Conservation (phyloP, 179 eudicot species). For the Beta corolliflora region DNA sequence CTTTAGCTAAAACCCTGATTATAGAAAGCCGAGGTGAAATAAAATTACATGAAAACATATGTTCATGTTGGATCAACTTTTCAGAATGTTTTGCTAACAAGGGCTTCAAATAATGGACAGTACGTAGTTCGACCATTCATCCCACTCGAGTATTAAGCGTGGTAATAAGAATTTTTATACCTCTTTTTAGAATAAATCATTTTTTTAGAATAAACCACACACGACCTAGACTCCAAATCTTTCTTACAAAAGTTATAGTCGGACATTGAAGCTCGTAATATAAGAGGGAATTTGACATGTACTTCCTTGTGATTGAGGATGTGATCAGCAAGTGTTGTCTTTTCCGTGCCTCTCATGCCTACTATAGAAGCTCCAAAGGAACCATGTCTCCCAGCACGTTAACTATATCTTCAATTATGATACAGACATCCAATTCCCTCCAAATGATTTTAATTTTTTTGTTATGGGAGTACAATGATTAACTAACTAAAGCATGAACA, state of each 20-base stretch:
- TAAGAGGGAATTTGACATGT: neutral
- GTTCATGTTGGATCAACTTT: neutral
- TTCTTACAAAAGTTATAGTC: neutral
- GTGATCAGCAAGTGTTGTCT: neutral
- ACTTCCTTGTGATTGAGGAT: neutral
- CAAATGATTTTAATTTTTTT: neutral
- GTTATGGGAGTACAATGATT: too few species aligned
- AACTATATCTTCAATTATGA: too few species aligned
- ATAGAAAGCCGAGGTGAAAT: neutral
- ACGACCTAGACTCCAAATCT: neutral
- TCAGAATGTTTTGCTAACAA: neutral
- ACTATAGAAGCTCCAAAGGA: neutral
- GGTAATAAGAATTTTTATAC: slow-evolving; percentile 1
- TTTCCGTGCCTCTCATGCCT: neutral
- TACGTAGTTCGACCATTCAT: neutral
- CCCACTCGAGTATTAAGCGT: neutral
- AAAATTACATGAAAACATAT: neutral
- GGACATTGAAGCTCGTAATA: neutral
- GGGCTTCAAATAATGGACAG: neutral
- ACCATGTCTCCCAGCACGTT: too few species aligned
- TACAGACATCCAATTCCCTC: too few species aligned
- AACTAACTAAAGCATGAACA: too few species aligned
- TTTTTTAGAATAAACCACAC: neutral
- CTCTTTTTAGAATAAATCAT: neutral
- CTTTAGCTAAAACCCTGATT: too few species aligned